Evolutionary conservation across 2,329 filamentous ascomycete species (phyloP).

Genomic region (Septoria petroselini): DNA sequence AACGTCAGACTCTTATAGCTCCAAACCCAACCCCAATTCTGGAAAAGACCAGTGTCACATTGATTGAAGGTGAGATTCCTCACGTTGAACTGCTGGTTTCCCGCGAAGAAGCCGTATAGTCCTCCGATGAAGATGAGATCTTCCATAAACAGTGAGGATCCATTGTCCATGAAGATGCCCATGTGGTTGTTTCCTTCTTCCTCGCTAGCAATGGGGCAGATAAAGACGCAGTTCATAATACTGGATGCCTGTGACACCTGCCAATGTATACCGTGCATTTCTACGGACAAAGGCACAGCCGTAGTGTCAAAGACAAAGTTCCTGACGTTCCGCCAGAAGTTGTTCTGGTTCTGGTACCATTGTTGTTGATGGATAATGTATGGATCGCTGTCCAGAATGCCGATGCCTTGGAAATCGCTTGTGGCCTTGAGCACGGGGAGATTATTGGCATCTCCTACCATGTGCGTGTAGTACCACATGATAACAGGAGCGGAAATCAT

Average conservation of each 20-base stretch:
- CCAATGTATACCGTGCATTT: slow-evolving; percentile 60
- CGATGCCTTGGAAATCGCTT: slow-evolving; percentile 35
- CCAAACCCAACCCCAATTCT: slow-evolving; percentile 94
- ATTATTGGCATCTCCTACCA: slow-evolving; percentile 74
- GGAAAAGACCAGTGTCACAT: slow-evolving; percentile 77
- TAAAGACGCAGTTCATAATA: slow-evolving; percentile 58
- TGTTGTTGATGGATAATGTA: slow-evolving; percentile 36
- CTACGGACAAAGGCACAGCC: slow-evolving; percentile 22
- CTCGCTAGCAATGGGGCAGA: slow-evolving; percentile 40
- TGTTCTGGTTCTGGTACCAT: slow-evolving; percentile 40
- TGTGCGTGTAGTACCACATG: slow-evolving; percentile 89
- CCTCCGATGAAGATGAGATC: slow-evolving; percentile 83
- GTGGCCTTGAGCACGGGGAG: slow-evolving; percentile 58
- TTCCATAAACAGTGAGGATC: slow-evolving; percentile 72
- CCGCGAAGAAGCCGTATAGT: slow-evolving; percentile 71
- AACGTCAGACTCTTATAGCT: slow-evolving; percentile 73
- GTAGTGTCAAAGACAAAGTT: slow-evolving; percentile 57
- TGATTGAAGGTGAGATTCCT: slow-evolving; percentile 79
- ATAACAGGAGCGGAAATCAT: slow-evolving; percentile 73
- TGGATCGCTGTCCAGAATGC: slow-evolving; percentile 35
- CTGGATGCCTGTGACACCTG: slow-evolving; percentile 63
- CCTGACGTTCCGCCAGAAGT: slow-evolving; percentile 57
- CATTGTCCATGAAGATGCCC: slow-evolving; percentile 62
- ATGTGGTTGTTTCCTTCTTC: slow-evolving; percentile 47
- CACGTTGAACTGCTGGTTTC: slow-evolving; percentile 83